These are phyloP conservation scores for Orbilia oligospora DNA, from an alignment of 2,329 filamentous ascomycete genomes.

Conservation along the genomic window DNA sequence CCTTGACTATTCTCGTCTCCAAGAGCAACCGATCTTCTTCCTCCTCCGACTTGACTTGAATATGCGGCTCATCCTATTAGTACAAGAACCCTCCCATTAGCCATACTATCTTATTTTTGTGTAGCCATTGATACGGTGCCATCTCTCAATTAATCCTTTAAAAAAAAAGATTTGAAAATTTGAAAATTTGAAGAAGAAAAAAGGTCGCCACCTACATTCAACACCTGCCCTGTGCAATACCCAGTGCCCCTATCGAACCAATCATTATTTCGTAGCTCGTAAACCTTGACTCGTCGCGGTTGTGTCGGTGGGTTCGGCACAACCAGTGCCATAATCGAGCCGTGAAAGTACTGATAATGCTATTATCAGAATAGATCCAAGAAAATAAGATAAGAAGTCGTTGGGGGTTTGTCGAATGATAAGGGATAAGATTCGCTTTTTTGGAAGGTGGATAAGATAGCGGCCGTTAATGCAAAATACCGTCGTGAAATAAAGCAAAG, in stretches of 20 bases:
- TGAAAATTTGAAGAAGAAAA: conserved; percentile 1
- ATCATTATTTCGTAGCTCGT: conserved; percentile 98
- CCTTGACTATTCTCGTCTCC: conserved; percentile 90
- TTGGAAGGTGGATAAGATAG: conserved; percentile 7
- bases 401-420: neutral
- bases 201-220: conserved; percentile 74
- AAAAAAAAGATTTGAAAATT: too few relatives aligned
- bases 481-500: neutral
- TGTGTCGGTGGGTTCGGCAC: conserved; percentile 68
- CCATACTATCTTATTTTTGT: conserved; percentile 15
- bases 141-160: neutral
- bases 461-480: conserved; percentile 4
- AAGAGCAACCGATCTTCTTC: conserved; percentile 85
- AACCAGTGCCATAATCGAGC: conserved; percentile 63
- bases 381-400: neutral
- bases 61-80: conserved; percentile 82
- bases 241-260: conserved; percentile 98
- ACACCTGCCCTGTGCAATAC: conserved; percentile 85
- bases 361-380: conserved; percentile 21
- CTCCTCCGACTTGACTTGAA: conserved; percentile 94
- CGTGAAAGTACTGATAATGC: conserved; percentile 24
- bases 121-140: conserved; percentile 31
- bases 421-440: conserved; percentile 1
- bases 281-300: conserved; percentile 87
- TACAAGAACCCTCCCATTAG: conserved; percentile 23